Evolutionary conservation across 108 stramenopile genomes (phyloP), one percentile per base, ranked within the genome.

Genomic region (Phaeodactylum tricornutum): DNA sequence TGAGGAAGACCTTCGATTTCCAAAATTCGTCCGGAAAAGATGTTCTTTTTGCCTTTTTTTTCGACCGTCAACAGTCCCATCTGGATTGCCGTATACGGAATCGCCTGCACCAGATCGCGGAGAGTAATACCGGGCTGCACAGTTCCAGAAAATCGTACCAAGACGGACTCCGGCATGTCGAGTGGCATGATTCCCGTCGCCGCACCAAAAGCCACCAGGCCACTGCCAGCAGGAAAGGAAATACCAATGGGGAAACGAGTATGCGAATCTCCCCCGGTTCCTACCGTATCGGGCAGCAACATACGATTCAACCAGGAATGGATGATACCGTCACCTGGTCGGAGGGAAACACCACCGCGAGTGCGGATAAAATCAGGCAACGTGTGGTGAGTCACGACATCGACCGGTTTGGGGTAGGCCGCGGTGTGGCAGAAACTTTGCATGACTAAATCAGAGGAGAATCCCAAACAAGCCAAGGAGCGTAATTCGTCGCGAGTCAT

Each of bases 381-480:
- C 3, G 95, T 92, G 75, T 93, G 92, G 69, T 96, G 95, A 21
- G 89, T 96, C 48, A 93, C 85, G 1, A 96, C 95, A 60, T 96
- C 92, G 8, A 96, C 95, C 32, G 95, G 95, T 62, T 96, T 96
- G 47, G 95, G 95, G 68, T 96, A 96, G 28, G 95, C 95, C 22
- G 95, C 95, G 2, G 95, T 96, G 74, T 96, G 95, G 71, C 95
- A 96, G 63, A 96, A 96, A 32, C 78, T 81, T 60, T 96, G 95
- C 95, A 96, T 96, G 47, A 96, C 95, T 43, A 96, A 64, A 63
- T 96, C 95, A 37, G 95, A 87, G 21, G 67, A 68, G 64, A 96
- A 96, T 59, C 95, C 95, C 53, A 96, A 68, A 64, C 95, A 96
- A 9, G 95, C 87, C 66, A 96, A 72, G 33, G 74, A 60, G 48